Evolutionary conservation across 345 rosid genomes (phyloP), one percentile per base, ranked within the genome.

Genomic region (Chamaenerion angustifolium): DNA sequence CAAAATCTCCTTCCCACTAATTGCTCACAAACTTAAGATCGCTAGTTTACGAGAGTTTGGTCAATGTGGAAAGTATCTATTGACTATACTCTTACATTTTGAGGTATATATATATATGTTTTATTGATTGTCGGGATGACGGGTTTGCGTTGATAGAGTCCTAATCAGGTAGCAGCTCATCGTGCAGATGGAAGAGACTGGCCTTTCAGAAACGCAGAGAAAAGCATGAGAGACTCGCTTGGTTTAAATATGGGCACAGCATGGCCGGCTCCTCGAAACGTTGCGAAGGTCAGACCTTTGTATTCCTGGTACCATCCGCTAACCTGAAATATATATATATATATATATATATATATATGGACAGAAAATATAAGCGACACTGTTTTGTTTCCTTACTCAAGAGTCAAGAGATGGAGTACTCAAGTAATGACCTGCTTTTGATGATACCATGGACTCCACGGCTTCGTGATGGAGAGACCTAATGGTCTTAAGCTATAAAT

Each of bases 181-280:
- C 63, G 63, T 23, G 69, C 55, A 10, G 66, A 55, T 35, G 80
- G 64, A 3, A 66, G 83, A 49, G 70, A 31, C 40, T 66, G 65
- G 10, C 85, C 94, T 0, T 18, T 64, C 40, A 89, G 83, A 55
- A 80, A 89, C 43, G 89, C 71, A 0, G 87, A 67, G 77, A 85
- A 85, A 43, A 85, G 62, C 4, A 78, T 77, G 0, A 85, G 88
- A 0, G 97, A 82, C 10, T 73, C 71, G 10, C 83, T 67, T 1
- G 93, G 97, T 55, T 85, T 82, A 74, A 86, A 83, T 53, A 69
- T 41, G 8, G 98, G 98, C 40, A 90, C 98, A 0, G 94, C 95
- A 62, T 90, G 98, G 11, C 98, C 98, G n/a, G 98, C 98, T 58
- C 96, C 98, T 75, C 95, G 78, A 53, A 90, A 78, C 12, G 98